Percentiles rank a stretch among this genome's conserved stretches.
Evolutionary conservation across 2,329 filamentous ascomycete genomes (phyloP).

Genomic region (Chaetomiaceae sp.): DNA sequence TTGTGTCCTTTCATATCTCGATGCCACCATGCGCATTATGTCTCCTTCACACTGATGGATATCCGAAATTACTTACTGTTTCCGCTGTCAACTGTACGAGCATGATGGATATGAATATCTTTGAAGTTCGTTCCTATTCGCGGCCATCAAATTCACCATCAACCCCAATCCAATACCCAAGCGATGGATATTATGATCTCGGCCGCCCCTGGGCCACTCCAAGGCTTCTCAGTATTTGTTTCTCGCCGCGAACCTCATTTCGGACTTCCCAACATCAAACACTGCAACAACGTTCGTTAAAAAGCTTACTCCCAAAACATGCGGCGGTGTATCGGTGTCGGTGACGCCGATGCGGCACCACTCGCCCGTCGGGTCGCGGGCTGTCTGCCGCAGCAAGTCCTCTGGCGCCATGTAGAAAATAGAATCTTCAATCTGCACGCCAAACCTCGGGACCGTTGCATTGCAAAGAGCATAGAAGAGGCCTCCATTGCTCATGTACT

Average conservation of each 20-base stretch:
- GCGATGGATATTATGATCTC: no score
- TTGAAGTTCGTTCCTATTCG: no score
- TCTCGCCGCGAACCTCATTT: constrained; percentile 32
- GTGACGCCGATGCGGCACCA: constrained; percentile 30
- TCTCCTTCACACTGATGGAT: no score
- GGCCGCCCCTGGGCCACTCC: no score
- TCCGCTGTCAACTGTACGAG: no score
- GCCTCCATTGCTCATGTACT: constrained; percentile 20
- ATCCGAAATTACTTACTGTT: no score
- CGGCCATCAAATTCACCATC: no score
- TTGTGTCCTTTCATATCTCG: no score
- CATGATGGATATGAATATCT: no score
- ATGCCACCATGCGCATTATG: no score
- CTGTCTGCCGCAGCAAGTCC: constrained; percentile 28
- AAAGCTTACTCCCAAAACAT: constrained; percentile 30
- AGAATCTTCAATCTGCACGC: constrained; percentile 27
- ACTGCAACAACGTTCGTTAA: constrained; percentile 31
- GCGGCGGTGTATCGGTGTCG: constrained; percentile 23
- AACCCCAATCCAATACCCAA: no score
- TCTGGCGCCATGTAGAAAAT: constrained; percentile 27
- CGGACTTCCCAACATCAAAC: constrained; percentile 29
- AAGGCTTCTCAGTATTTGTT: constrained; percentile 20
- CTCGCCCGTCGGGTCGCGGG: constrained; percentile 22
- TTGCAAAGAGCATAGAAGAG: constrained; percentile 30
- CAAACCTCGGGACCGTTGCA: constrained; percentile 30